Conservation (phyloP, 2,329 filamentous ascomycete genomes). For the Cladosporium sp. region DNA sequence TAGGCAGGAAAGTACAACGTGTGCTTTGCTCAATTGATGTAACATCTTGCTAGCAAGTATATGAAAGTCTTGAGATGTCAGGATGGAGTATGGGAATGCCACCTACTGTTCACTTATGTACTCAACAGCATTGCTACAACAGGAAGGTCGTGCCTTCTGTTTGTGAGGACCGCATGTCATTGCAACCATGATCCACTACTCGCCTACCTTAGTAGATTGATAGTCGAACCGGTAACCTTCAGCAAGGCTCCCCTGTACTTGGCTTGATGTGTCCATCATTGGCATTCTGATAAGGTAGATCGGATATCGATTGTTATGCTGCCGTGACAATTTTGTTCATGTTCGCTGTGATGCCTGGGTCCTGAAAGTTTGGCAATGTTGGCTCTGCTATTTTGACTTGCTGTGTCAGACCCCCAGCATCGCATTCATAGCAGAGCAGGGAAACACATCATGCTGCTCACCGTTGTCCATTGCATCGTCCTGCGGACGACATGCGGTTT, state of each 20-base stretch:
- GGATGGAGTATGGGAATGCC: background rate
- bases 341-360: no score
- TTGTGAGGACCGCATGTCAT: background rate
- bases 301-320: no score
- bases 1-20: background rate
- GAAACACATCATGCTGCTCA: no score
- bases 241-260: background rate
- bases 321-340: no score
- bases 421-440: no score
- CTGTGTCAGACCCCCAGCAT: no score
- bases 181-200: constrained; percentile 11
- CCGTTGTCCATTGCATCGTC: no score
- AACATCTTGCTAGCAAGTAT: background rate
- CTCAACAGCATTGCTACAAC: background rate
- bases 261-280: constrained; percentile 8
- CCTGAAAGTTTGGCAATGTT: no score
- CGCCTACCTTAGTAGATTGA: background rate
- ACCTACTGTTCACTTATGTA: background rate
- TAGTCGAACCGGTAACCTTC: constrained; percentile 1
- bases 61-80: background rate
- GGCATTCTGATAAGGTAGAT: constrained; percentile 6
- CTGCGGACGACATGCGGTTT: background rate
- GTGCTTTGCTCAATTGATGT: background rate
- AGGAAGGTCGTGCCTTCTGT: background rate
- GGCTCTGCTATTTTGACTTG: no score